phyloP scores from a whole-genome alignment of 2,329 filamentous ascomycete genomes.

The Ilyonectria robusta region DNA sequence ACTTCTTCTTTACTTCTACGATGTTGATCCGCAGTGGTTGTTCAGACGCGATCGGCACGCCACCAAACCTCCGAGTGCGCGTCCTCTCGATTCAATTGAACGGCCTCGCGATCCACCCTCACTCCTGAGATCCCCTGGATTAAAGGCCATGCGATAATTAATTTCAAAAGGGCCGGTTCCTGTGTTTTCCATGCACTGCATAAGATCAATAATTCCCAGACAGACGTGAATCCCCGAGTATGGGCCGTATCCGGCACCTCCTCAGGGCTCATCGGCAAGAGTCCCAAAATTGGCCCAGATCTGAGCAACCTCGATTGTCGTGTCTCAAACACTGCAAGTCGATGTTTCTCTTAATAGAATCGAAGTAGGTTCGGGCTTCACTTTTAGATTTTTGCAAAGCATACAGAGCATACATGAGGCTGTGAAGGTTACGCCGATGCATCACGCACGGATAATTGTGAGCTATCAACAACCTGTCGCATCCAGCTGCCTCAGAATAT shows the following conservation, averaged over 20 bases:
- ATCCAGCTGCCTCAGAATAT: too few relatives aligned
- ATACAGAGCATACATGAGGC: background rate
- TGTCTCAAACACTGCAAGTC: constrained; percentile 8
- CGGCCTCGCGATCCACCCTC: background rate
- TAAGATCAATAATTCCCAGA: constrained; percentile 7
- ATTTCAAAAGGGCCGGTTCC: constrained; percentile 24
- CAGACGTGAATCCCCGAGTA: constrained; percentile 47
- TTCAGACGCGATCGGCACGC: background rate
- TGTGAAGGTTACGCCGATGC: background rate
- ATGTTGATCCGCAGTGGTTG: too few relatives aligned
- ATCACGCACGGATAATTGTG: too few relatives aligned
- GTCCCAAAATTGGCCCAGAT: background rate
- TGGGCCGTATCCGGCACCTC: constrained; percentile 16
- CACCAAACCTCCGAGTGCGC: background rate
- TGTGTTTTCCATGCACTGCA: constrained; percentile 7
- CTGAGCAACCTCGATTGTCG: constrained; percentile 8
- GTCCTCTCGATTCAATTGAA: background rate
- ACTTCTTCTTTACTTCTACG: too few relatives aligned
- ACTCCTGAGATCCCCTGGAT: background rate
- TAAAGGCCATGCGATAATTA: constrained; percentile 8
- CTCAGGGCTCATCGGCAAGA: background rate
- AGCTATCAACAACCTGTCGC: too few relatives aligned
- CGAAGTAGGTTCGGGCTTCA: background rate
- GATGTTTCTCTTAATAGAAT: constrained; percentile 13
- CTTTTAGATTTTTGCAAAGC: background rate